Evolutionary conservation across 1,284 basidiomycete species (phyloP), one percentile per base, ranked within the genome.

Genomic region (Porogramme epimiltina): DNA sequence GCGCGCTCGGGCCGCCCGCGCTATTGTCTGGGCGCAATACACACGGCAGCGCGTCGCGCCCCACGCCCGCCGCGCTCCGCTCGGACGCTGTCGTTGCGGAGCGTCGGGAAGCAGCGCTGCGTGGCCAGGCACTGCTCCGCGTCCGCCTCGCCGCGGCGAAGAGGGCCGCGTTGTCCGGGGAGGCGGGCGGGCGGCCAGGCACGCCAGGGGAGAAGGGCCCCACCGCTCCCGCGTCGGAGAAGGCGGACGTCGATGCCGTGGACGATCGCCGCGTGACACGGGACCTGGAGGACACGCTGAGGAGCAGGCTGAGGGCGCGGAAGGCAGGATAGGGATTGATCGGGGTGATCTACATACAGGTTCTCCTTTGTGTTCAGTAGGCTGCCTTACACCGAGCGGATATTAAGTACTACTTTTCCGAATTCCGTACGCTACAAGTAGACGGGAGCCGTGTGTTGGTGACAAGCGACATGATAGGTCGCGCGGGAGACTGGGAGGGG

Each of bases 81-180:
- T 39, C 38, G 31, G 44, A 52, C 40, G 44, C 26, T 48, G 51
- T 45, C 43, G 39, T 56, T 49, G 53, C 53, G 54, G 57, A 47
- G 54, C 52, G 52, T 31, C 49, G 56, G 71, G 52, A 82, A 81
- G 64, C 73, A 66, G 56, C 70, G 55, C 67, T 84, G 59, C 76
- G 79, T 54, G 67, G 66, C 42, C 77, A 79, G 60, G 77, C 78
- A 45, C 77, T 73, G 52, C 62, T 84, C 59, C 75, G 73, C 19
- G 72, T 73, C 33, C 75, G 78, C 47, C 72, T 84, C 28, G 77
- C 75, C 16, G 75, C 74, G 40, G 79, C 76, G 55, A 81, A 75
- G 64, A 70, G 70, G 49, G 57, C 56, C 45, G 48, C 60, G n/a
- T 23, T 44, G n/a, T 51, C 47, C 42, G 19, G 16, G 24, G 39